These are phyloP conservation scores for Coprinopsis sp. DNA, from an alignment of 768 basidiomycete species.

Conservation along the genomic window DNA sequence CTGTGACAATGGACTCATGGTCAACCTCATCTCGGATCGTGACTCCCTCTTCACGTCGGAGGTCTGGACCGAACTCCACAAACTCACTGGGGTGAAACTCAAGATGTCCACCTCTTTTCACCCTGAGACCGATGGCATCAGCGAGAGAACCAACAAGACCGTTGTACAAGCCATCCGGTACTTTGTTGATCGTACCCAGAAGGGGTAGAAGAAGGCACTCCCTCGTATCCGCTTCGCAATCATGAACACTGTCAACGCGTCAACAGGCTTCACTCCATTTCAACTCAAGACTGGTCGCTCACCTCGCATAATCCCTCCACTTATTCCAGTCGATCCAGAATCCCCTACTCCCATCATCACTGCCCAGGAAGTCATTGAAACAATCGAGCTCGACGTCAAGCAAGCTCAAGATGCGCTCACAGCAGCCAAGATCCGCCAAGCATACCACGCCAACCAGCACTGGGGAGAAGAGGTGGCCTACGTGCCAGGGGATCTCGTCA, in stretches of 20 bases:
- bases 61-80: conserved; percentile 29
- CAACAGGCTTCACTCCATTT: conserved; percentile 31
- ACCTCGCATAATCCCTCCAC: conserved; percentile 20
- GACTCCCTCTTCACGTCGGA: conserved; percentile 20
- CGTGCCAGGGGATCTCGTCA: neutral
- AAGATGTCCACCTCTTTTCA: conserved; percentile 34
- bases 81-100: conserved; percentile 23
- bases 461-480: neutral
- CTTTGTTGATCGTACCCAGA: conserved; percentile 26
- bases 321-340: conserved; percentile 11
- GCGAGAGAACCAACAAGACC: conserved; percentile 31
- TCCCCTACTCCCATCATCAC: conserved; percentile 3
- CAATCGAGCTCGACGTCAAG: conserved; percentile 7
- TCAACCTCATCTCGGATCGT: conserved; percentile 26
- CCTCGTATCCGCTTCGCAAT: conserved; percentile 26
- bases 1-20: conserved; percentile 28
- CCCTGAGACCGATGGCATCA: conserved; percentile 34
- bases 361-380: conserved; percentile 23
- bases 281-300: conserved; percentile 21
- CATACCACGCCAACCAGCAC: conserved; percentile 2
- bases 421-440: conserved; percentile 4
- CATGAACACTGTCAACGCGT: conserved; percentile 30
- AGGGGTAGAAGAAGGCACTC: conserved; percentile 24
- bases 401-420: conserved; percentile 21
- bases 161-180: conserved; percentile 25